A percentile compares a stretch with the other conserved stretches of the same genome.
Conservation (phyloP, 768 basidiomycete species). For the Roridomyces roridus region DNA sequence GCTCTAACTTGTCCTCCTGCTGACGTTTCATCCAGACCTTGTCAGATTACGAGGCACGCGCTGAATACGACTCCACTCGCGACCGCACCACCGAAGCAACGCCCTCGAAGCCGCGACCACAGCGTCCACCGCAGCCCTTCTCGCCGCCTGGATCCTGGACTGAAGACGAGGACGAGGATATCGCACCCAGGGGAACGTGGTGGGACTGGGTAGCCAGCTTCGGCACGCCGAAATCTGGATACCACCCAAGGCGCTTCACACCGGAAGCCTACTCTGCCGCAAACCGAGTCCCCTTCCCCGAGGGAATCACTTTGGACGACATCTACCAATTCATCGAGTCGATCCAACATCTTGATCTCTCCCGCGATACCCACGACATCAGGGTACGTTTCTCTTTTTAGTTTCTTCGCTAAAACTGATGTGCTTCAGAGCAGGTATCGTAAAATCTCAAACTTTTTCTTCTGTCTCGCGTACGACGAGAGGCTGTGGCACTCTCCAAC, state of each 20-base stretch:
- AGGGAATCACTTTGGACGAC: not conserved
- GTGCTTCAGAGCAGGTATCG: constrained; percentile 20
- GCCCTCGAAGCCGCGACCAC: not conserved
- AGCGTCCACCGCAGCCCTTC: not conserved
- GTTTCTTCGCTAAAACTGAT: too few species aligned
- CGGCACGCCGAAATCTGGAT: not conserved
- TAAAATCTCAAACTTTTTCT: constrained; percentile 29
- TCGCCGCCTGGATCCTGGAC: constrained; percentile 10
- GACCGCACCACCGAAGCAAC: not conserved
- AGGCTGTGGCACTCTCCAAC: constrained; percentile 14
- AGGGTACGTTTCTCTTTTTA: too few species aligned
- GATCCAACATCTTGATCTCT: not conserved
- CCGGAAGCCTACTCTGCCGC: constrained; percentile 4
- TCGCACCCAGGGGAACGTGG: not conserved
- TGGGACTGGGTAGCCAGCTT: constrained; percentile 6
- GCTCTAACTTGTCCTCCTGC: not conserved
- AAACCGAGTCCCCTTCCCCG: not conserved
- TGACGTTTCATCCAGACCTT: too few species aligned
- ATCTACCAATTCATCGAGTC: constrained; percentile 3
- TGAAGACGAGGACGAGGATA: not conserved
- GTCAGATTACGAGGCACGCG: constrained; percentile 11
- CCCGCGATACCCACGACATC: constrained; percentile 4
- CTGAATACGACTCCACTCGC: constrained; percentile 1
- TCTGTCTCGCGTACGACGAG: constrained; percentile 33
- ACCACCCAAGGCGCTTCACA: not conserved